Conservation (phyloP, 768 basidiomycete species). For the Dioszegia hungarica region DNA sequence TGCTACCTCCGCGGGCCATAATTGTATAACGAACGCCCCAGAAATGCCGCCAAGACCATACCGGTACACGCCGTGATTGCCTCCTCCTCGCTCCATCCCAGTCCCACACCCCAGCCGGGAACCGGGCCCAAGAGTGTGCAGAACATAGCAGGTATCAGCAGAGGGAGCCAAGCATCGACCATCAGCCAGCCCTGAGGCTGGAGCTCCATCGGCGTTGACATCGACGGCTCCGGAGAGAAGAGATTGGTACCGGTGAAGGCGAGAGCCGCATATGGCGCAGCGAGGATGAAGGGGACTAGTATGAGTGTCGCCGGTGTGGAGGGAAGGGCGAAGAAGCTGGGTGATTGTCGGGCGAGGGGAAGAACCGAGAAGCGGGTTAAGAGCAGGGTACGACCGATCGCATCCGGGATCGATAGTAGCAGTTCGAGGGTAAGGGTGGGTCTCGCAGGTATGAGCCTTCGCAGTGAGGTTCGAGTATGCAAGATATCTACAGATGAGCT, state of each 20-base stretch:
- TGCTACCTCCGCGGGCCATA: conserved; percentile 49
- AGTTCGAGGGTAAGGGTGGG: conserved; percentile 63
- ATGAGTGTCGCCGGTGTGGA: conserved; percentile 73
- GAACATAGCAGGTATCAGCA: conserved; percentile 69
- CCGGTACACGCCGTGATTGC: conserved; percentile 70
- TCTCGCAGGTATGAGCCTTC: conserved; percentile 59
- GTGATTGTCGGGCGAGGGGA: conserved; percentile 56
- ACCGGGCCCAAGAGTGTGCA: conserved; percentile 80
- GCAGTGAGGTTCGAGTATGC: conserved; percentile 49
- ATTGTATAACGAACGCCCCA: conserved; percentile 62
- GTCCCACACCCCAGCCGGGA: conserved; percentile 28
- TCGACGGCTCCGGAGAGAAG: conserved; percentile 62
- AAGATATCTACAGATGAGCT: conserved; percentile 23
- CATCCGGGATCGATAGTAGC: conserved; percentile 69
- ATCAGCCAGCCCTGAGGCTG: conserved; percentile 78
- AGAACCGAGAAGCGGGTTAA: conserved; percentile 69
- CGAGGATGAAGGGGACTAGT: conserved; percentile 71
- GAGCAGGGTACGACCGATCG: conserved; percentile 70
- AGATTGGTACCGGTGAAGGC: conserved; percentile 57
- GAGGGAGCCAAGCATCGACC: conserved; percentile 79
- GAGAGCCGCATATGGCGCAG: conserved; percentile 57
- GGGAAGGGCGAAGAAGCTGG: conserved; percentile 61
- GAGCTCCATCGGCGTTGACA: conserved; percentile 75
- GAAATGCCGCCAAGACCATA: conserved; percentile 61
- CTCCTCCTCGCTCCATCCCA: conserved; percentile 29